Conservation (phyloP, 345 rosid species). For the Geranium brycei region DNA sequence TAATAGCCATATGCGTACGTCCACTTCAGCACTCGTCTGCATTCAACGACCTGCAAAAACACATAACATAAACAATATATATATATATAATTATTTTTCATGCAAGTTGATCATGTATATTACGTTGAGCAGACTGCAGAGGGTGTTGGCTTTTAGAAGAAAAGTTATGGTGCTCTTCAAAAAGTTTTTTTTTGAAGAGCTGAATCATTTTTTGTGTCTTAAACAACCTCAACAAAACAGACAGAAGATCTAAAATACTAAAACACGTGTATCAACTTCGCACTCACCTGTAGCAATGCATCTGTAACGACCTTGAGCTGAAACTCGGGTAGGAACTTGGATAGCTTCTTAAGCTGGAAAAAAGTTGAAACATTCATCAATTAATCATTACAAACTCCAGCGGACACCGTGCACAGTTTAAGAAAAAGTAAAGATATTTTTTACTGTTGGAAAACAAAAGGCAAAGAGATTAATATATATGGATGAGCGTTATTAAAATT, state of each 20-base stretch:
- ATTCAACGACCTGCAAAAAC: constrained; percentile 70
- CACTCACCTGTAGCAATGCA: constrained; percentile 92
- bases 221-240: too few relatives aligned
- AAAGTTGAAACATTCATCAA: not conserved
- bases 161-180: too few relatives aligned
- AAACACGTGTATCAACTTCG: not conserved
- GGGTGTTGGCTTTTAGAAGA: too few relatives aligned
- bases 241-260: too few relatives aligned
- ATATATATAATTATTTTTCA: too few relatives aligned
- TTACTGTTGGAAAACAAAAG: not conserved
- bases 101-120: too few relatives aligned
- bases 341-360: constrained; percentile 76
- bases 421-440: not conserved
- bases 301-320: constrained; percentile 93
- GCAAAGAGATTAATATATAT: too few relatives aligned
- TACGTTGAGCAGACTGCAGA: too few relatives aligned
- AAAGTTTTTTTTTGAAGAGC: too few relatives aligned
- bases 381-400: not conserved
- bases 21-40: constrained; percentile 95
- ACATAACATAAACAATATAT: not conserved
- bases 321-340: constrained; percentile 62
- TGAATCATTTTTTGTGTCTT: too few relatives aligned
- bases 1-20: constrained; percentile 96
- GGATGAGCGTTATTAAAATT: too few relatives aligned
- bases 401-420: not conserved